Evolutionary conservation across 495 filamentous ascomycete genomes (phyloP).

Genomic region (Bombardia bombarda): DNA sequence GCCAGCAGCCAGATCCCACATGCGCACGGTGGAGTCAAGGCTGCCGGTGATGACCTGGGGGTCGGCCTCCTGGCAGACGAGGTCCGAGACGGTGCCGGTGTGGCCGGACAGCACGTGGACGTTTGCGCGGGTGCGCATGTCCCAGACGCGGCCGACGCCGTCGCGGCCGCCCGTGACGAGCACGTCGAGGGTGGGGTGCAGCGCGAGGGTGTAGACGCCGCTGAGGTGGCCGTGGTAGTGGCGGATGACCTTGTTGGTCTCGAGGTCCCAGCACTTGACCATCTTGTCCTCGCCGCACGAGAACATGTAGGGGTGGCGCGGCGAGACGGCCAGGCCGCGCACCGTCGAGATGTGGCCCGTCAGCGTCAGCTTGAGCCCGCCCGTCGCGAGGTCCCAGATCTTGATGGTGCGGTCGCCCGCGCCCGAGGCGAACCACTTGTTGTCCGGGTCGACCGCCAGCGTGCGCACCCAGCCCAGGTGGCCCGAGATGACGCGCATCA

Average conservation of each 20-base stretch:
- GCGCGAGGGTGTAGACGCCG: slow-evolving; percentile 84
- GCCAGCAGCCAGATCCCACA: slow-evolving; percentile 95
- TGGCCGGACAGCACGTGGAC: slow-evolving; percentile 90
- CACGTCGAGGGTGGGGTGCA: slow-evolving; percentile 92
- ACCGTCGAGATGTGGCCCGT: slow-evolving; percentile 98
- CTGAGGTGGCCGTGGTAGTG: slow-evolving; percentile 98
- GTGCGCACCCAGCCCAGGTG: slow-evolving; percentile 93
- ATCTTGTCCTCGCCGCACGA: slow-evolving; percentile 99
- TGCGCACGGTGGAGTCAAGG: slow-evolving; percentile 81
- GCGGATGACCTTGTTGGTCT: slow-evolving; percentile 96
- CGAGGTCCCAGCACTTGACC: slow-evolving; percentile 99
- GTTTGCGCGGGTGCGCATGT: slow-evolving; percentile 94
- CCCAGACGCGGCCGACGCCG: slow-evolving; percentile 92
- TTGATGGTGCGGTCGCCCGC: slow-evolving; percentile 97
- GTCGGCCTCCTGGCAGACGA: slow-evolving; percentile 93
- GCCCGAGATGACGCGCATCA: slow-evolving; percentile 94
- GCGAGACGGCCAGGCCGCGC: slow-evolving; percentile 85
- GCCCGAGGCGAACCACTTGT: slow-evolving; percentile 96
- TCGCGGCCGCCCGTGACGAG: slow-evolving; percentile 93
- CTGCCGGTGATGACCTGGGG: slow-evolving; percentile 91
- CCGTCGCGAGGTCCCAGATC: slow-evolving; percentile 93
- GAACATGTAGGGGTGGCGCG: slow-evolving; percentile 94
- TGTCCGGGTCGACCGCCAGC: slow-evolving; percentile 88
- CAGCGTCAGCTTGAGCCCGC: slow-evolving; percentile 72
- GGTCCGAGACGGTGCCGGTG: slow-evolving; percentile 76